These are phyloP conservation scores for Punica granatum DNA, from an alignment of 345 rosid species.

Conservation along the genomic window DNA sequence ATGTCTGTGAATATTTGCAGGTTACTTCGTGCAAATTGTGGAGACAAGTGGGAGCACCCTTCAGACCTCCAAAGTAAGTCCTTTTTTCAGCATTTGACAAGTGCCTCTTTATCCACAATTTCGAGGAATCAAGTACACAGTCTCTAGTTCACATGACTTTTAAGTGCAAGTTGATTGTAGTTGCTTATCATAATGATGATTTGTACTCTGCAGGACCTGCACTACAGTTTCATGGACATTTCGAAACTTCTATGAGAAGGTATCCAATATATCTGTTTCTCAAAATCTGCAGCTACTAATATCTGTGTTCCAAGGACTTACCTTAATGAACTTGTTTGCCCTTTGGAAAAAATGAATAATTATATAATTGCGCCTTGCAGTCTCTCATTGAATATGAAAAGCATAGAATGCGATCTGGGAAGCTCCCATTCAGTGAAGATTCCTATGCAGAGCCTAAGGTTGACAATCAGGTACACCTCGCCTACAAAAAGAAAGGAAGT, in stretches of 20 bases:
- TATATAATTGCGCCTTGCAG: conserved; percentile 20
- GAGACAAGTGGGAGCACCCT: conserved; percentile 78
- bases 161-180: neutral
- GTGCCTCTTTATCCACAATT: neutral
- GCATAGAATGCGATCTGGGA: conserved; percentile 43
- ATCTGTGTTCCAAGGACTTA: neutral
- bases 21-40: conserved; percentile 65
- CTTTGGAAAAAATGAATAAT: neutral
- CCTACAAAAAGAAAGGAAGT: too few species aligned
- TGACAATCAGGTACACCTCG: conserved; percentile 44
- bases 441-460: conserved; percentile 31
- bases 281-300: neutral
- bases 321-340: neutral
- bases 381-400: conserved; percentile 61
- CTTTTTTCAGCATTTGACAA: neutral
- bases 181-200: conserved; percentile 1
- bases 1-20: conserved; percentile 25
- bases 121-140: neutral
- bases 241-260: conserved; percentile 68
- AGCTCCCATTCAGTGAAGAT: conserved; percentile 32
- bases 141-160: neutral
- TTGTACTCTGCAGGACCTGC: conserved; percentile 43
- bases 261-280: conserved; percentile 7
- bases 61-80: conserved; percentile 73
- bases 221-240: conserved; percentile 77